These are phyloP conservation scores for Trichosanthes cucumerina DNA, from an alignment of 306 rosid species.

Conservation along the genomic window DNA sequence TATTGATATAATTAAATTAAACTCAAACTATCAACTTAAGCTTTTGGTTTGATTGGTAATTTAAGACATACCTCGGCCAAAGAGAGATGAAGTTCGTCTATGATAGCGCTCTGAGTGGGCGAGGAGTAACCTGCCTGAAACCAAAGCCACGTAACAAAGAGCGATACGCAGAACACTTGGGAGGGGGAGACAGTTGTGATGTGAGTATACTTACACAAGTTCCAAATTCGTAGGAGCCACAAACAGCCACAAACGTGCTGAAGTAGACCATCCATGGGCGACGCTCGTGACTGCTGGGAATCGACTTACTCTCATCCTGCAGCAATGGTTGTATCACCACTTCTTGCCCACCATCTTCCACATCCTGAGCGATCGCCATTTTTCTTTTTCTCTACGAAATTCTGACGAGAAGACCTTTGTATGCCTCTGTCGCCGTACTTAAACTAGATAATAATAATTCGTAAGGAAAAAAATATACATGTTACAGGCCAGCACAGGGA, in stretches of 20 bases:
- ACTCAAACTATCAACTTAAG: no score
- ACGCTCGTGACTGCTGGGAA: constrained; percentile 16
- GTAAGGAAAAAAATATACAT: no score
- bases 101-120: constrained; percentile 69
- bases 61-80: constrained; percentile 74
- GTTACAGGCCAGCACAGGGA: no score
- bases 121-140: constrained; percentile 88
- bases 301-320: constrained; percentile 15
- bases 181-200: neutral
- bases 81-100: constrained; percentile 50
- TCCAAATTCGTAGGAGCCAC: constrained; percentile 85
- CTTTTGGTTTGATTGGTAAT: no score
- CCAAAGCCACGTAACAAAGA: constrained; percentile 10
- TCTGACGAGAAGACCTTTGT: no score
- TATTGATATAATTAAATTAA: no score
- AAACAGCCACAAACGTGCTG: constrained; percentile 65
- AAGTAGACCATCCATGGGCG: constrained; percentile 88
- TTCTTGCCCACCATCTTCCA: constrained; percentile 24
- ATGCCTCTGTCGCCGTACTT: no score
- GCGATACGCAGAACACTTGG: neutral
- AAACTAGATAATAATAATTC: no score
- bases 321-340: constrained; percentile 36
- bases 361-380: constrained; percentile 51
- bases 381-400: neutral
- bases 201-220: constrained; percentile 48